phyloP scores from a whole-genome alignment of 176 grass and related monocot genomes.

The maize (Zea mays) region Zm-B73-REFERENCE-NAM-5.0 NC_050103.1:173749501-173750000 shows the following conservation, averaged over 20 bases:
- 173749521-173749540: constrained; percentile 55
- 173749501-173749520: constrained; percentile 87
- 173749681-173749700: constrained; percentile 96
- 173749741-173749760: constrained; percentile 90
- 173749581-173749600: constrained; percentile 78
- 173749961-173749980: constrained; percentile 64
- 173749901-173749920: constrained; percentile 64
- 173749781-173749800: constrained; percentile 91
- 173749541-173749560: constrained; percentile 62
- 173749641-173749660: constrained; percentile 95
- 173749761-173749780: constrained; percentile 95
- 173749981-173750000: constrained; percentile 77
- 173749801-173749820: constrained; percentile 77
- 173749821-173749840: constrained; percentile 73
- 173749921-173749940: constrained; percentile 74
- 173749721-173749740: constrained; percentile 91
- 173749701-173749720: constrained; percentile 92
- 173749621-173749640: constrained; percentile 92
- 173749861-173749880: constrained; percentile 67
- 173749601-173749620: constrained; percentile 90
- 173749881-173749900: constrained; percentile 95
- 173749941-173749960: constrained; percentile 81
- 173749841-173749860: constrained; percentile 93
- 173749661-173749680: constrained; percentile 96
- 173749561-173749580: constrained; percentile 75